Evolutionary conservation across 1,139 yeast genomes (phyloP).

Genomic region (Geotrichum histeridarum): DNA sequence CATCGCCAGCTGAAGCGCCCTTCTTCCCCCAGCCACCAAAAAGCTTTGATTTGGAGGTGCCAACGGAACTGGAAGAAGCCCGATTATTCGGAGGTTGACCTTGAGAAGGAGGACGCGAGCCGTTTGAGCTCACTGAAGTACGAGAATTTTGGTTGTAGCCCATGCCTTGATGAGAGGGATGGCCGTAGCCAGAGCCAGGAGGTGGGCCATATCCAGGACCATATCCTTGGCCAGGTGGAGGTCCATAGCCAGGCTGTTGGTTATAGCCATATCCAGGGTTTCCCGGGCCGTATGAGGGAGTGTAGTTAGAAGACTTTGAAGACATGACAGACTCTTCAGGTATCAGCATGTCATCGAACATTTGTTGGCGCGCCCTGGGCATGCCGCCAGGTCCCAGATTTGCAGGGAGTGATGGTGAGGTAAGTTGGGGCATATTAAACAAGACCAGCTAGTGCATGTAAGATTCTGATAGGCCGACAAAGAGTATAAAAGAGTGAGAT

Average conservation of each 20-base stretch:
- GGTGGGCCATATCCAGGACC: neutral
- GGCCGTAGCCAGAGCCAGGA: neutral
- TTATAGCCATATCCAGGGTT: neutral
- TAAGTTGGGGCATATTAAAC: neutral
- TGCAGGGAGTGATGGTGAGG: neutral
- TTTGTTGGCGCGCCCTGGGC: conserved; percentile 29
- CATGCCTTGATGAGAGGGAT: neutral
- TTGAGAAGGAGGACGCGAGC: neutral
- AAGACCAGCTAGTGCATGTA: neutral
- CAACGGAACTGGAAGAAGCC: neutral
- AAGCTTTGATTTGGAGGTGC: neutral
- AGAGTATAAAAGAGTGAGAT: no score
- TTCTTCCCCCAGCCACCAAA: neutral
- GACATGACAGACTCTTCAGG: conserved; percentile 10
- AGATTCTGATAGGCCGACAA: no score
- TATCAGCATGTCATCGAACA: conserved; percentile 26
- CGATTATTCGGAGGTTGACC: neutral
- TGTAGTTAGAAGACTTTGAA: neutral
- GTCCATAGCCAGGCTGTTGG: neutral
- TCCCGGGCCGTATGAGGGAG: neutral
- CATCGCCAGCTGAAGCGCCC: neutral
- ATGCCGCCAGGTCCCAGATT: conserved; percentile 26
- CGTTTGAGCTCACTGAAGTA: neutral
- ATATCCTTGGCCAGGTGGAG: neutral
- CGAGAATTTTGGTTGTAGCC: neutral